These are phyloP conservation scores for Pichia sp. DNA, from an alignment of 1,139 yeast species.

Conservation along the genomic window DNA sequence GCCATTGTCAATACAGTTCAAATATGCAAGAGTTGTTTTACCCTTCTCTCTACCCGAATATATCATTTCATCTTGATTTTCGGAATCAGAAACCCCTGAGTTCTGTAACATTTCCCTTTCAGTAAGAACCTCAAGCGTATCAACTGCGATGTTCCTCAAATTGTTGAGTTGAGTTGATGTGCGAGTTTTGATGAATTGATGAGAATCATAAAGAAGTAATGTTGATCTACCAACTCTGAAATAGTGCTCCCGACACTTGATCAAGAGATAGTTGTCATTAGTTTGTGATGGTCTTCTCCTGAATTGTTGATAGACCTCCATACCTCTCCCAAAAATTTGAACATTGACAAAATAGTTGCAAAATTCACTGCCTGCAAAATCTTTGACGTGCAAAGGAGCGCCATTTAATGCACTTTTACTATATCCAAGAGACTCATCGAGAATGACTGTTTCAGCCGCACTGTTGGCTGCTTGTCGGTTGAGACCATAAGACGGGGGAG, in stretches of 20 bases:
- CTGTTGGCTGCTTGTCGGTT: constrained; percentile 27
- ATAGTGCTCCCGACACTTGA: constrained; percentile 17
- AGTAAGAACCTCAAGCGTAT: constrained; percentile 12
- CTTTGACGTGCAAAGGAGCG: constrained; percentile 27
- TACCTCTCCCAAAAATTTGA: constrained; percentile 19
- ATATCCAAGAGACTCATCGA: constrained; percentile 29
- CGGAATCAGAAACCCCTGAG: constrained; percentile 14
- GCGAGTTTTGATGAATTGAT: constrained; percentile 6
- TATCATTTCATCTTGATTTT: constrained; percentile 14
- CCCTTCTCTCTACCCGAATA: constrained; percentile 7
- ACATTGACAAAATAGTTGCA: constrained; percentile 21
- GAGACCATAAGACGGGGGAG: constrained; percentile 65
- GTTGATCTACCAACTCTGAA: constrained; percentile 16
- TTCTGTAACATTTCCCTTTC: constrained; percentile 12
- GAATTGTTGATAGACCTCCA: constrained; percentile 16
- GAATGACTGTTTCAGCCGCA: constrained; percentile 7
- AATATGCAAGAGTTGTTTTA: neutral
- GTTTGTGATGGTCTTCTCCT: constrained; percentile 12
- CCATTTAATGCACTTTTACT: constrained; percentile 32
- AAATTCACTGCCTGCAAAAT: constrained; percentile 19
- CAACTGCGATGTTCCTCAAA: constrained; percentile 12
- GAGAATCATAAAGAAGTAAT: constrained; percentile 3
- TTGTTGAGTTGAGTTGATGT: constrained; percentile 13
- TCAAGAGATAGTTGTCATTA: constrained; percentile 16
- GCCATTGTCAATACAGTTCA: too few species aligned